Percentiles rank a stretch among this genome's conserved stretches.
phyloP scores from a whole-genome alignment of 768 basidiomycete species.

The Strobilomyces dryophilus region DNA sequence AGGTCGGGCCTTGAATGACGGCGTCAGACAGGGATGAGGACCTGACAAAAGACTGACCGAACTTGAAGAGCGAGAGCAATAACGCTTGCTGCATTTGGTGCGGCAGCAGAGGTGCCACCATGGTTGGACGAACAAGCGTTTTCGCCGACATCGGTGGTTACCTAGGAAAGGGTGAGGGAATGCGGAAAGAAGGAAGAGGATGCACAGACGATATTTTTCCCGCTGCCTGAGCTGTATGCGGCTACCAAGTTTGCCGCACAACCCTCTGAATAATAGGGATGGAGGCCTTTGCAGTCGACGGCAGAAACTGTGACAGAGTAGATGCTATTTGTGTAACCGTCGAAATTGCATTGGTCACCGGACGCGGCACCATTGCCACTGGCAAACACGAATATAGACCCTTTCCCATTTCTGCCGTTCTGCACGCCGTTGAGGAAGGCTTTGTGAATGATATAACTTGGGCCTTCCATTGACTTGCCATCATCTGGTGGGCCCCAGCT shows the following conservation, averaged over 20 bases:
- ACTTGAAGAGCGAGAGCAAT: constrained; percentile 87
- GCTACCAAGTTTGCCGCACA: constrained; percentile 97
- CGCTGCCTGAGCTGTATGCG: constrained; percentile 92
- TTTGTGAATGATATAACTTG: constrained; percentile 85
- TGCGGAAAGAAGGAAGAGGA: neutral
- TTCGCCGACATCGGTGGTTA: constrained; percentile 91
- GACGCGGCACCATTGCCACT: constrained; percentile 91
- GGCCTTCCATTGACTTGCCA: constrained; percentile 91
- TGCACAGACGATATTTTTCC: constrained; percentile 81
- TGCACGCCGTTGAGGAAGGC: constrained; percentile 92
- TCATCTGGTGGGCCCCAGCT: constrained; percentile 99
- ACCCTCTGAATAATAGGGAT: constrained; percentile 96
- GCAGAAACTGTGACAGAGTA: constrained; percentile 97
- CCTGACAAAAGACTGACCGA: constrained; percentile 46
- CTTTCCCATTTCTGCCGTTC: constrained; percentile 84
- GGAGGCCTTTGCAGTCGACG: constrained; percentile 87
- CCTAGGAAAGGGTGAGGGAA: constrained; percentile 44
- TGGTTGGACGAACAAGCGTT: constrained; percentile 77
- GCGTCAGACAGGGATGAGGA: constrained; percentile 10
- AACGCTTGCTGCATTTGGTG: constrained; percentile 93
- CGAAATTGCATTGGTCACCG: constrained; percentile 98
- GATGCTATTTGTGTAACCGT: constrained; percentile 98
- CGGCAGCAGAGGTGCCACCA: constrained; percentile 97
- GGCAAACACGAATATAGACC: constrained; percentile 94
- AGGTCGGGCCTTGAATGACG: constrained; percentile 70